Evolutionary conservation across 129 eudicot genomes (phyloP).

Genomic region (Pulicaria dysenterica): DNA sequence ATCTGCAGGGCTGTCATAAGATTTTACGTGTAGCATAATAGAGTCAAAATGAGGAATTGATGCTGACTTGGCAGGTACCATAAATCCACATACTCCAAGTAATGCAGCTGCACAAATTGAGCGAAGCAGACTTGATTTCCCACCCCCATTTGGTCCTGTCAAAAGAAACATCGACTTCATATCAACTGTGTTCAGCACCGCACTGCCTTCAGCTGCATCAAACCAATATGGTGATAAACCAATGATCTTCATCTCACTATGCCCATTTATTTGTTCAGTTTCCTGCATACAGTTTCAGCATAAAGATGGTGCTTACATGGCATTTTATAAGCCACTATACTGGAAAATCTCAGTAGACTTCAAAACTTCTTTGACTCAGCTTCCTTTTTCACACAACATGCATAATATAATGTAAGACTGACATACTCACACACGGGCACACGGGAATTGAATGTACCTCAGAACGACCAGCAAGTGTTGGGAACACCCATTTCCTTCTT

Average conservation of each 20-base stretch:
- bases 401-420: slow-evolving; percentile 7
- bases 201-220: slow-evolving; percentile 84
- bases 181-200: slow-evolving; percentile 66
- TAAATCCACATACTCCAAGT: slow-evolving; percentile 86
- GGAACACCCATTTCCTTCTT: slow-evolving; percentile 94
- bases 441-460: slow-evolving; percentile 49
- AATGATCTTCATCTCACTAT: slow-evolving; percentile 63
- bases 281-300: slow-evolving; percentile 45
- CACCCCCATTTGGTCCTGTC: slow-evolving; percentile 99
- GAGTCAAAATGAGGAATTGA: slow-evolving; percentile 90
- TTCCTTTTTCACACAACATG: neutral
- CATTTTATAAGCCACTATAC: neutral
- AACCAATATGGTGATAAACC: slow-evolving; percentile 97
- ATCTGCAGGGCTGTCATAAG: slow-evolving; percentile 98
- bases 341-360: neutral
- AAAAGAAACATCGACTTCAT: slow-evolving; percentile 87
- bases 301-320: neutral
- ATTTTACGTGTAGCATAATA: slow-evolving; percentile 88
- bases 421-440: neutral
- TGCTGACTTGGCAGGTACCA: slow-evolving; percentile 97
- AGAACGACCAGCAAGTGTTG: slow-evolving; percentile 50
- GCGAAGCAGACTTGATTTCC: slow-evolving; percentile 92
- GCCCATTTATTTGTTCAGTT: slow-evolving; percentile 29
- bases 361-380: slow-evolving; percentile 6
- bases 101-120: slow-evolving; percentile 94